Base-by-base conservation (phyloP, 352 stramenopile species). In the Sclerospora graminicola region DNA sequence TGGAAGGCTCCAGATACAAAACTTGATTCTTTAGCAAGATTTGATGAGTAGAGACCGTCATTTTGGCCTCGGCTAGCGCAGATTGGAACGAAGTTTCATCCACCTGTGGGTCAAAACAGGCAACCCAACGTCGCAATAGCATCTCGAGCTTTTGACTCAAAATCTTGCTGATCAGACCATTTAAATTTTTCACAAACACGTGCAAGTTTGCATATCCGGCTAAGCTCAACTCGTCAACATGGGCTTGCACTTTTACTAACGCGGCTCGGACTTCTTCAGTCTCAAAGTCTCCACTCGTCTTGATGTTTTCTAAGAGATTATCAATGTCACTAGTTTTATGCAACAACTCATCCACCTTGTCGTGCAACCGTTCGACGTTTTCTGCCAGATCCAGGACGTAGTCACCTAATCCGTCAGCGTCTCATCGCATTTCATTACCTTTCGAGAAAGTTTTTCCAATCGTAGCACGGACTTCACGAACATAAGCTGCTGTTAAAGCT, bases 301-400 rank as follows among this genome's bases (percentile, higher is more conserved):
- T 74, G 54, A 97, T 54, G 11, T 47, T 65, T 51, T 87, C 65
- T n/a, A 99, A 63, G 13, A 91, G 66, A 41, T 82, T 65, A 33
- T 98, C 83, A 41, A 98, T 92, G 11, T 94, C 88, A 39, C 77
- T 77, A 26, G 89, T 95, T 45, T 97, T 97, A 44, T 85, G 58
- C 20, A 96, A 56, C 18, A 99, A 67, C 20, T 98, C 94, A 50
- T 99, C 94, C 9, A 99, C 91, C 49, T 98, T 97, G 48, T 99
- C 96, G 49, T 99, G 95, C 32, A 99, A 82, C 26, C 79, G 84
- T 42, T 96, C 92, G 1, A 99, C 95, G 45, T 97, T 90, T 20
- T 86, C 77, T 18, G 93, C 74, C 39, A 97, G 66, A 44, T 94
- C 76, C 2, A 66, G 74, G 7, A 96, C 86, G 46, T 94, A 95